Evolutionary conservation across 805 yeast genomes (phyloP), one percentile per base, ranked within the genome.

Genomic region (Vanderwaltozyma yarrowii): DNA sequence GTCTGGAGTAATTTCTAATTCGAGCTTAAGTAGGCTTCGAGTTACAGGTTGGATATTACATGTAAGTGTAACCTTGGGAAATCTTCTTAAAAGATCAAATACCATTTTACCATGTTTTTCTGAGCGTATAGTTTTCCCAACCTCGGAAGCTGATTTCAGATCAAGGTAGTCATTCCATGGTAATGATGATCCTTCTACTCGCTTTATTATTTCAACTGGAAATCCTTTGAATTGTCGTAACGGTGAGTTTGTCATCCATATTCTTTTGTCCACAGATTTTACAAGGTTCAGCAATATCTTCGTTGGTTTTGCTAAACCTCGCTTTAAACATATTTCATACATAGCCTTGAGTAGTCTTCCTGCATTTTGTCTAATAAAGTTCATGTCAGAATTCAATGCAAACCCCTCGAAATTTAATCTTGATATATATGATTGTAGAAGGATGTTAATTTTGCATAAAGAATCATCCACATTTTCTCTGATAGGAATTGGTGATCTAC

Each of bases 321-420:
- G 82, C 37, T 70, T 66, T 33, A 83, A 47, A 9, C 83, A 73
- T 25, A 92, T 74, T 52, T 89, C 96, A 55, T 73, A 77, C 45
- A 94, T 71, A 0, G 97, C 96, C 40, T 96, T 65, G 39, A 88
- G 66, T 28, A 92, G 60, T 53, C 99, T 71, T 3, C 94, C 89
- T 1, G 96, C 96, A 30, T 94, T 85, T 58, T 92, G 97, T 0
- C 92, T 82, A 30, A 92, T 76, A 54, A 84, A 92, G 3, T 85
- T 70, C 95, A 88, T 86, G 64, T 92, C 99, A 0, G 95, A 77
- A 71, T 81, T 76, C 43, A 94, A 61, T 0, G 96, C 96, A 63
- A 85, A 84, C 0, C 97, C 97, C 1, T 82, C 92, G 14, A 92
- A 64, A 9, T 67, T 64, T 18, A 88, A 63, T 27, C 78, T 62